Evolutionary conservation across 345 rosid genomes (phyloP), one percentile per base, ranked within the genome.

Genomic region (Acer negundo): DNA sequence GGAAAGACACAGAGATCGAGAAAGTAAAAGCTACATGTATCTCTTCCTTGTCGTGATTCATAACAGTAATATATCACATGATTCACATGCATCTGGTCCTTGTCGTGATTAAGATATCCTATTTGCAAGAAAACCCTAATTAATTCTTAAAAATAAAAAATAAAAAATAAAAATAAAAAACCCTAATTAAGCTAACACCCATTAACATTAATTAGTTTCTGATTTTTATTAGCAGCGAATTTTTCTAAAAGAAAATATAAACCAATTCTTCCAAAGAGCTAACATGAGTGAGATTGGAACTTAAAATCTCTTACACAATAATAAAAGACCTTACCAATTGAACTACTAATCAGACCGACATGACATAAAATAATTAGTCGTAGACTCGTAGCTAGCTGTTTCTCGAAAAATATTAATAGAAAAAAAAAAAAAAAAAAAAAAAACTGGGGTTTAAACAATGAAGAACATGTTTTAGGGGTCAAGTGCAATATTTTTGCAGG

Each of bases 401-500:
- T 59, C 8, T 22, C 0, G 4, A 46, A 58, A 20, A 58, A 58
- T 58, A 17, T n/a, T n/a, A 22, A 59, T 2, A 20, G 13, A n/a
- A 2, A n/a, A 20, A 59, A 22, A n/a, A 2, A n/a, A 2, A n/a
- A 20, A 59, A 22, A n/a, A 2, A 7, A 20, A 59, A 20, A 3
- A 0, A 10, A 8, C 49, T 46, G 49, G 58, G 7, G 19, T 53
- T 53, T 49, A 11, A 15, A 12, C 55, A 13, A 49, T 49, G 5
- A n/a, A 67, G 53, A 67, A 10, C 1, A 44, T 44, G 56, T 44
- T 46, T 10, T 51, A 42, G 22, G 28, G 17, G 28, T 4, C 63
- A 59, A 19, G 63, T 59, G 63, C 23, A 59, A 59, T n/a, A 4
- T 11, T 16, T 9, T 28, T 62, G 72, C 82, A 95, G 99, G 98